Base-by-base conservation (phyloP, 73 alveolate genomes). In the Paramecium primaurelia region DNA sequence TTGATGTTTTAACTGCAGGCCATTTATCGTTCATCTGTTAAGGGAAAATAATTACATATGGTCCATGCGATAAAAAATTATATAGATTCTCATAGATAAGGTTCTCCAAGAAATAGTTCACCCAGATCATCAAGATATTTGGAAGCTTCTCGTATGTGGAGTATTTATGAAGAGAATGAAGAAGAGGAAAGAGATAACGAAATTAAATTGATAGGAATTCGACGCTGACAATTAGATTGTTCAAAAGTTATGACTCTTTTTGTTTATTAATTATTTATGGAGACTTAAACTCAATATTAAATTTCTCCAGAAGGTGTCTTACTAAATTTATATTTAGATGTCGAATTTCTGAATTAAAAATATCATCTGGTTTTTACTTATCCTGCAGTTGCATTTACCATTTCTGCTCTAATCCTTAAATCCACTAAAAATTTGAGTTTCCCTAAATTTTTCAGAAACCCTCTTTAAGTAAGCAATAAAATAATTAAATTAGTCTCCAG, bases 241-340 rank as follows among this genome's bases (percentile, higher is more conserved):
- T 54, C 69, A 54, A 54, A 54, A 54, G 69, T 64, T 64, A 36
- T 32, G 47, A 28, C 84, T 64, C 84, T 64, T 64, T 64, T 64
- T 64, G 84, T 64, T 64, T 64, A 64, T 64, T 64, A 64, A 64
- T 64, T 64, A 64, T 64, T 64, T 25, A 64, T 64, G 84, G 84
- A 64, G 84, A 32, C 84, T n/a, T 16, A 54, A 54, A 54, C 69
- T 34, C 47, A 28, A 64, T 64, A 64, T 64, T 51, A 64, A 34
- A 64, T 64, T 34, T 32, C 51, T 64, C 84, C 10, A 28, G 84
- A 64, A 64, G 84, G 84, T 64, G 84, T 64, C 28, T 28, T 7
- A 64, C 69, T 54, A 54, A 54, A 28, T 64, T 11, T 64, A 32
- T 12, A 28, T 32, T 64, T 64, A 64, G 84, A 64, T 64, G 28